phyloP scores from a whole-genome alignment of 805 yeast genomes.

The Wickerhamomyces rabaulensis region DNA sequence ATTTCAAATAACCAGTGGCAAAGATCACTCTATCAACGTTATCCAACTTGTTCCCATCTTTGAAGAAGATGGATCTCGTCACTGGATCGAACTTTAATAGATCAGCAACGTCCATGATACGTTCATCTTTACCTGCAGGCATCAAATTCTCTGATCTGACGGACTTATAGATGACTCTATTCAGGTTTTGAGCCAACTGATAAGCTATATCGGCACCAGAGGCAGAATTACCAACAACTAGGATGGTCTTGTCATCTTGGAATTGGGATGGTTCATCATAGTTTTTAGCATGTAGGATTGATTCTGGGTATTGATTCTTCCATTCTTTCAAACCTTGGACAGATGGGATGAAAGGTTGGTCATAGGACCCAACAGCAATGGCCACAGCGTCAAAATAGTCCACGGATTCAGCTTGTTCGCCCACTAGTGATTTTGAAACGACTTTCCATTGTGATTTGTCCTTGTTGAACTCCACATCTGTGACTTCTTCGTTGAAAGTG shows the following conservation, averaged over 20 bases:
- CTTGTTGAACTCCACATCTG: constrained; percentile 27
- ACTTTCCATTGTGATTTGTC: constrained; percentile 38
- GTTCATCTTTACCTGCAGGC: constrained; percentile 40
- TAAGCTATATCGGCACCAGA: constrained; percentile 71
- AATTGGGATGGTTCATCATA: constrained; percentile 45
- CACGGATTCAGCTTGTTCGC: constrained; percentile 10
- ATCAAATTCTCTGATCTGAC: constrained; percentile 38
- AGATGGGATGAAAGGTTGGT: constrained; percentile 55
- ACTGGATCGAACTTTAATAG: constrained; percentile 33
- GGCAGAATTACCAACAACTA: constrained; percentile 74
- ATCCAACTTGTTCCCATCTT: constrained; percentile 40
- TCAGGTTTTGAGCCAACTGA: constrained; percentile 45
- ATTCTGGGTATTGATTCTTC: constrained; percentile 37
- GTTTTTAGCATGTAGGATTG: constrained; percentile 52
- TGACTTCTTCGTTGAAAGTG: constrained; percentile 43
- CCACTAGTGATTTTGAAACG: constrained; percentile 27
- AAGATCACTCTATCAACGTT: constrained; percentile 56
- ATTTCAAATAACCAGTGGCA: constrained; percentile 72
- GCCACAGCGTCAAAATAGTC: constrained; percentile 55
- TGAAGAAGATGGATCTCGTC: constrained; percentile 37
- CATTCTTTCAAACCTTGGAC: constrained; percentile 48
- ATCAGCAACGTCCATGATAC: constrained; percentile 39
- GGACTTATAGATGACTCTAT: constrained; percentile 41
- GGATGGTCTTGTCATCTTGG: constrained; percentile 33
- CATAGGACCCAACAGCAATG: constrained; percentile 60